These are phyloP conservation scores for Lachnellula willkommii DNA, from an alignment of 2,329 filamentous ascomycete species.

Conservation along the genomic window DNA sequence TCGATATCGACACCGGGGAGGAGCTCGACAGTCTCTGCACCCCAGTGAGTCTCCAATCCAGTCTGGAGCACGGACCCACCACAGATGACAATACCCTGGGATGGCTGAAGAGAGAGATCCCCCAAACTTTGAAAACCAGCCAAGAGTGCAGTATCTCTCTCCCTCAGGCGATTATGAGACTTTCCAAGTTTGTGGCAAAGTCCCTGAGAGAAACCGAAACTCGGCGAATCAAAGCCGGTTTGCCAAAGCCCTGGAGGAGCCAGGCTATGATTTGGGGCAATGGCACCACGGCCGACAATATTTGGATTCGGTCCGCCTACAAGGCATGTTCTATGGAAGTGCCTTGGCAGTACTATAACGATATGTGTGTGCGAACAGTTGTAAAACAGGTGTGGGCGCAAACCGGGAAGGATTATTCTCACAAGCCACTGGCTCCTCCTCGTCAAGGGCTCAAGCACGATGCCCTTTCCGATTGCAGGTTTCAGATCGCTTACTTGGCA, in stretches of 20 bases:
- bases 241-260: no score
- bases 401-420: conserved; percentile 7
- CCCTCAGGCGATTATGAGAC: conserved; percentile 5
- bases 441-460: conserved; percentile 8
- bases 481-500: conserved; percentile 17
- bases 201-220: background rate
- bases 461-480: conserved; percentile 16
- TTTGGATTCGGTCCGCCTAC: conserved; percentile 15
- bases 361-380: conserved; percentile 18
- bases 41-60: conserved; percentile 12
- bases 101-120: conserved; percentile 10
- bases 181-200: conserved; percentile 8
- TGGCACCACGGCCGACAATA: conserved; percentile 15
- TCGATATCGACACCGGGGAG: conserved; percentile 15
- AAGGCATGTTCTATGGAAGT: conserved; percentile 9
- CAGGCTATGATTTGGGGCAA: conserved; percentile 19
- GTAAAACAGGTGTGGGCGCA: conserved; percentile 4
- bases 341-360: conserved; percentile 14
- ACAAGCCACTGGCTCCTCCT: background rate
- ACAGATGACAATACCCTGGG: background rate
- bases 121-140: conserved; percentile 11
- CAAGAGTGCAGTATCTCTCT: conserved; percentile 3
- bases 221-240: no score
- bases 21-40: conserved; percentile 9
- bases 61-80: background rate